phyloP scores from a whole-genome alignment of 2,329 filamentous ascomycete species.

The Colletotrichum filicis region DNA sequence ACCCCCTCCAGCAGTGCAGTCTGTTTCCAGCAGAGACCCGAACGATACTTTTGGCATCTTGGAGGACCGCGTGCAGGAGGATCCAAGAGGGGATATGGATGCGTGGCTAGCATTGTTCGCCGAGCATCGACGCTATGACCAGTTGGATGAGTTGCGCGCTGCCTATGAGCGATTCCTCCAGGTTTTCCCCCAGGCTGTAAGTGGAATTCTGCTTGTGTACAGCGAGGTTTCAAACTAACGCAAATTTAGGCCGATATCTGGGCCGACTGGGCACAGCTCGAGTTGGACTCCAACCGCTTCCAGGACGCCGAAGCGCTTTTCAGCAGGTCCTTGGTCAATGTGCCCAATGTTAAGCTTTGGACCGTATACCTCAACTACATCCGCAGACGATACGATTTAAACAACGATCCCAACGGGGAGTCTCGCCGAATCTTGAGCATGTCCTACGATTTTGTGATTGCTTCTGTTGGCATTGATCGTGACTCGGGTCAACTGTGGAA shows the following conservation, averaged over 20 bases:
- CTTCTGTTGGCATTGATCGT: slow-evolving; percentile 90
- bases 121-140: slow-evolving; percentile 84
- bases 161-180: slow-evolving; percentile 89
- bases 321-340: slow-evolving; percentile 78
- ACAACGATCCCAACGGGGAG: slow-evolving; percentile 78
- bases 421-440: slow-evolving; percentile 84
- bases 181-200: slow-evolving; percentile 90
- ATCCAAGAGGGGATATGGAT: slow-evolving; percentile 91
- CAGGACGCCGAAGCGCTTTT: slow-evolving; percentile 86
- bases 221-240: slow-evolving; percentile 45
- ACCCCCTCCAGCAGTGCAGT: slow-evolving; percentile 37
- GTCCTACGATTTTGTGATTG: slow-evolving; percentile 92
- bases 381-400: slow-evolving; percentile 86
- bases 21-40: slow-evolving; percentile 50
- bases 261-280: slow-evolving; percentile 89
- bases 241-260: slow-evolving; percentile 84
- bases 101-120: slow-evolving; percentile 90
- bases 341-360: slow-evolving; percentile 90
- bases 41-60: slow-evolving; percentile 82
- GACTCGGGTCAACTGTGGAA: slow-evolving; percentile 92
- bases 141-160: slow-evolving; percentile 81
- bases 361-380: slow-evolving; percentile 95
- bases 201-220: slow-evolving; percentile 49
- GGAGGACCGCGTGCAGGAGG: slow-evolving; percentile 91
- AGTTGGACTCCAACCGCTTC: slow-evolving; percentile 87